These are phyloP conservation scores for Rubia peregrina DNA, from an alignment of 305 asterid species.

Conservation along the genomic window DNA sequence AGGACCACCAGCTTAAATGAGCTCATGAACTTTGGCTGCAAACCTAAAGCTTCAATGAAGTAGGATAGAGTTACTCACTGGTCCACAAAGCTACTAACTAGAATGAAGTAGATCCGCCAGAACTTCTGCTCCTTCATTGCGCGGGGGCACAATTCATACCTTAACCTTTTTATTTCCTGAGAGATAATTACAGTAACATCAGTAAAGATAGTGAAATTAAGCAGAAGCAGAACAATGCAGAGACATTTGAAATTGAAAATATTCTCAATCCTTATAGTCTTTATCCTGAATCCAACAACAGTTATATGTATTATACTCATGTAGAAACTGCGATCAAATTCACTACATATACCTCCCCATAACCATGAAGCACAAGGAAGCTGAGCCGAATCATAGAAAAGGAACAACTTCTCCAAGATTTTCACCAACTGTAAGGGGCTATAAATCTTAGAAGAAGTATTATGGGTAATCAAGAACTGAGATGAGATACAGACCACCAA, in stretches of 20 bases:
- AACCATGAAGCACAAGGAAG: neutral
- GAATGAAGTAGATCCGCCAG: slow-evolving; percentile 92
- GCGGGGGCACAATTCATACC: slow-evolving; percentile 85
- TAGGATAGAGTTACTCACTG: slow-evolving; percentile 48
- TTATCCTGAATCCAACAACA: neutral
- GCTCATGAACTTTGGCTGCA: neutral
- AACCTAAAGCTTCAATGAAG: slow-evolving; percentile 13
- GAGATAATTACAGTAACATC: slow-evolving; percentile 18
- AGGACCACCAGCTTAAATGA: neutral
- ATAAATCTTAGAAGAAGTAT: neutral
- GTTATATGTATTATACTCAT: neutral
- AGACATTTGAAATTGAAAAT: neutral
- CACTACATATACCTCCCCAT: neutral
- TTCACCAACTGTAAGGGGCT: neutral
- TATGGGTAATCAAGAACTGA: neutral
- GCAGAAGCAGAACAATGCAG: neutral
- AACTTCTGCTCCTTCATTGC: slow-evolving; percentile 88
- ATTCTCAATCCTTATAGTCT: neutral
- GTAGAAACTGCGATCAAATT: neutral
- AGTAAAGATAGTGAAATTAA: neutral
- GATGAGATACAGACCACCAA: neutral
- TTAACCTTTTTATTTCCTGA: slow-evolving; percentile 86
- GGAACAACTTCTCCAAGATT: neutral
- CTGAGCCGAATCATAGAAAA: neutral
- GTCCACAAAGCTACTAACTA: slow-evolving; percentile 66